These are phyloP conservation scores for Pseudognaphalium luteoalbum DNA, from an alignment of 129 eudicot genomes.

Conservation along the genomic window DNA sequence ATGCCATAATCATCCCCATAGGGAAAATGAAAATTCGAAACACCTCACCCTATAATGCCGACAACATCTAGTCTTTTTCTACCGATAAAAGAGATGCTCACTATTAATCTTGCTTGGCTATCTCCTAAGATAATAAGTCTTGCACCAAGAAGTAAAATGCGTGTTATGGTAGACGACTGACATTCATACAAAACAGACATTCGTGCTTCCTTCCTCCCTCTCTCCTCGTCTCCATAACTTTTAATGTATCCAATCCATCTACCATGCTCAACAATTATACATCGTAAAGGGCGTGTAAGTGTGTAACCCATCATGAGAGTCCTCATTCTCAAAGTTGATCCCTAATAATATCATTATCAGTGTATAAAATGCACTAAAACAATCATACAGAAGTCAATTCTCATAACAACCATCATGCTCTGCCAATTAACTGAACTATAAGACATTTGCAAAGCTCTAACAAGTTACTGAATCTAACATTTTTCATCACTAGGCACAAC, in stretches of 20 bases:
- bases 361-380: not conserved
- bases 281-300: not conserved
- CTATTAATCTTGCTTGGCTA: not conserved
- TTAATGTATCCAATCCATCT: not conserved
- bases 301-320: slow-evolving; percentile 16
- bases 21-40: not conserved
- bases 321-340: slow-evolving; percentile 1
- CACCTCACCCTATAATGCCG: not conserved
- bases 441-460: slow-evolving; percentile 14
- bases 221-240: not conserved
- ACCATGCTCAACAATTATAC: not conserved
- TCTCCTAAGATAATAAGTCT: not conserved
- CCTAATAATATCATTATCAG: not conserved
- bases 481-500: slow-evolving; percentile 15
- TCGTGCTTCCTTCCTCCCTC: not conserved
- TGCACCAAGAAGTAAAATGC: not conserved
- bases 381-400: not conserved
- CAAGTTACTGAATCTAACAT: not conserved
- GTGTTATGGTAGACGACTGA: not conserved
- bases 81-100: not conserved
- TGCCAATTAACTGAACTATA: slow-evolving; percentile 9
- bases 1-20: not conserved
- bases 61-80: not conserved
- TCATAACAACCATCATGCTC: slow-evolving; percentile 20
- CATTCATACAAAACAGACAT: not conserved